Evolutionary conservation across 805 yeast species (phyloP).

Genomic region (Zygosaccharomyces pseudorouxii): DNA sequence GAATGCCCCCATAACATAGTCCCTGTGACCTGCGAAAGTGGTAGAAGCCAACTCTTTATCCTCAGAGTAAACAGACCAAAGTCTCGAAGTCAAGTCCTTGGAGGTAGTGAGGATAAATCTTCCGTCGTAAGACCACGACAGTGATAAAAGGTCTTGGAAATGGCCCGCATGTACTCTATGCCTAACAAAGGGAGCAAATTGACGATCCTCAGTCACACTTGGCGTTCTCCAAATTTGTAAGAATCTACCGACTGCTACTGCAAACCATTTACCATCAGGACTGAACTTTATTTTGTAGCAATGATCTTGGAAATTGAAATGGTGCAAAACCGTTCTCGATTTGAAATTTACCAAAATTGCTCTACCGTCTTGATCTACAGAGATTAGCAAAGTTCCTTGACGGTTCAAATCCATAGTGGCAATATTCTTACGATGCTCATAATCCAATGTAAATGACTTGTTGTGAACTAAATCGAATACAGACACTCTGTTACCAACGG

Average conservation of each 20-base stretch:
- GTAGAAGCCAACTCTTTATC: conserved; percentile 70
- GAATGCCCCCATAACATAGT: conserved; percentile 80
- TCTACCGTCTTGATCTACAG: conserved; percentile 89
- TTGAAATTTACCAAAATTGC: conserved; percentile 85
- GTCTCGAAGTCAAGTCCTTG: conserved; percentile 82
- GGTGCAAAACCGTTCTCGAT: conserved; percentile 81
- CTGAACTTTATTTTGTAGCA: conserved; percentile 76
- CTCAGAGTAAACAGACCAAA: conserved; percentile 68
- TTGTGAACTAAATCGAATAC: conserved; percentile 83
- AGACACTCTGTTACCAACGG: conserved; percentile 91
- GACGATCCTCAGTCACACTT: conserved; percentile 70
- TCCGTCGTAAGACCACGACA: conserved; percentile 89
- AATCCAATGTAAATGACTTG: conserved; percentile 81
- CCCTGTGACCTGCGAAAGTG: conserved; percentile 89
- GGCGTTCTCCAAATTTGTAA: conserved; percentile 95
- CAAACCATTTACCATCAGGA: conserved; percentile 84
- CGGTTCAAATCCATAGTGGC: conserved; percentile 74
- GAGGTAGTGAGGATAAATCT: conserved; percentile 82
- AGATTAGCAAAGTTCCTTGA: conserved; percentile 71
- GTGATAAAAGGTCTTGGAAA: conserved; percentile 68
- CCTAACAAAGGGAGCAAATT: conserved; percentile 93
- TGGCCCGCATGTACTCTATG: conserved; percentile 91
- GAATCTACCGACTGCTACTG: conserved; percentile 75
- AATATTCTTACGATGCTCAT: conserved; percentile 87
- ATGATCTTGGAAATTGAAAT: conserved; percentile 83